Base-by-base conservation (phyloP, 2,329 filamentous ascomycete species). In the Colletotrichum sp. region DNA sequence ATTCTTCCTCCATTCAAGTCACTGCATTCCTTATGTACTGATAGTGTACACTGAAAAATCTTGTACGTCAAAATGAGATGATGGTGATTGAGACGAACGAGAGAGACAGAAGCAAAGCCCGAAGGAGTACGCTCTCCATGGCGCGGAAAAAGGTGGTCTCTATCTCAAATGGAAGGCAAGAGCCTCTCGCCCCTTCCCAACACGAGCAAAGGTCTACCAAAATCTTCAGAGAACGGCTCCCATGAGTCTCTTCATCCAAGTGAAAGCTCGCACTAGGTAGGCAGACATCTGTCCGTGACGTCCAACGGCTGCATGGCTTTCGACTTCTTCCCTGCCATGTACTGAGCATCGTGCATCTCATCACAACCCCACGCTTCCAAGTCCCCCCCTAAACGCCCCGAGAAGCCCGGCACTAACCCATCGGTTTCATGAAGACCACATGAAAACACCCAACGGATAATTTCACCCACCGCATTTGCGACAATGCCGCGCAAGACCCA, bases 201-300 rank as follows among this genome's bases (percentile, higher is more conserved):
- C n/a, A 13, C 44, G 44, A 52, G 44, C 44, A 21, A 52, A 52
- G 6, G 10, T 49, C 18, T 49, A 7, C 44, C n/a, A 8, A 21
- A 12, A 21, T 21, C 44, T 12, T 21, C n/a, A 21, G n/a, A 21
- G n/a, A 52, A 52, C n/a, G n/a, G 44, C 10, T 52, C 44, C 3
- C 10, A 28, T 5, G 39, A 0, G 8, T n/a, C 44, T 49, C 6
- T 49, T 10, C 18, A 49, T 49, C 44, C 10, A 49, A n/a, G 26
- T 28, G 26, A 28, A 28, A 28, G 26, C 26, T 28, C 26, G 26
- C 26, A 28, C 26, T 28, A 28, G 26, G 26, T n/a, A 21, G 44
- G 44, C 2, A 2, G 10, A 7, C 44, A 21, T 49, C 18, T 49
- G 2, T 3, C 5, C 16, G 8, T 1, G 0, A n/a, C 39, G 9